A percentile compares a stretch with the other conserved stretches of the same genome.
phyloP scores from a whole-genome alignment of 306 rosid species.

The Lathyrus sativus region DNA sequence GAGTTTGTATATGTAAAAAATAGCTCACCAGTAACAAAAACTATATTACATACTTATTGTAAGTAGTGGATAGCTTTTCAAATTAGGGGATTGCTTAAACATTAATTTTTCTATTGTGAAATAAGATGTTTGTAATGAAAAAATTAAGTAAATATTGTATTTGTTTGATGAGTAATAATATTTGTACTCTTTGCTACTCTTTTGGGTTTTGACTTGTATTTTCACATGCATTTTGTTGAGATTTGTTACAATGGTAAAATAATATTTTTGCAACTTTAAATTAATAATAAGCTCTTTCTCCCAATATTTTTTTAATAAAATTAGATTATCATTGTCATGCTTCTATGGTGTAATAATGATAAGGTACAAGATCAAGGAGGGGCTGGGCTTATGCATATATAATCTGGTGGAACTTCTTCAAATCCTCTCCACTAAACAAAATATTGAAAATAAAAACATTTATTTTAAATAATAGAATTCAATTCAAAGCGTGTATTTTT shows the following conservation, averaged over 20 bases:
- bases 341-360: not conserved
- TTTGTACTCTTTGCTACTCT: constrained; percentile 1
- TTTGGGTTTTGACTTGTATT: too few species aligned
- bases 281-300: too few species aligned
- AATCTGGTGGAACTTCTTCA: too few species aligned
- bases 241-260: too few species aligned
- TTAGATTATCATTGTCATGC: not conserved
- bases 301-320: not conserved
- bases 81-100: constrained; percentile 26
- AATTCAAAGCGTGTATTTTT: too few species aligned
- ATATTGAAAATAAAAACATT: too few species aligned
- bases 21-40: constrained; percentile 75
- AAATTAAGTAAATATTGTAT: constrained; percentile 29
- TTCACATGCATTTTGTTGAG: too few species aligned
- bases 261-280: too few species aligned
- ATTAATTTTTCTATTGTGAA: constrained; percentile 23
- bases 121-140: constrained; percentile 18
- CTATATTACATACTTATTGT: constrained; percentile 29
- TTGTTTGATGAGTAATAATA: not conserved
- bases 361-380: not conserved
- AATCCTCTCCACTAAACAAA: too few species aligned
- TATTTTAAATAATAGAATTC: too few species aligned
- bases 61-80: constrained; percentile 27
- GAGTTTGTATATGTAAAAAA: constrained; percentile 63
- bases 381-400: not conserved